Conservation (phyloP, 169 alveolate species). For the Plasmodium vivax region DNA sequence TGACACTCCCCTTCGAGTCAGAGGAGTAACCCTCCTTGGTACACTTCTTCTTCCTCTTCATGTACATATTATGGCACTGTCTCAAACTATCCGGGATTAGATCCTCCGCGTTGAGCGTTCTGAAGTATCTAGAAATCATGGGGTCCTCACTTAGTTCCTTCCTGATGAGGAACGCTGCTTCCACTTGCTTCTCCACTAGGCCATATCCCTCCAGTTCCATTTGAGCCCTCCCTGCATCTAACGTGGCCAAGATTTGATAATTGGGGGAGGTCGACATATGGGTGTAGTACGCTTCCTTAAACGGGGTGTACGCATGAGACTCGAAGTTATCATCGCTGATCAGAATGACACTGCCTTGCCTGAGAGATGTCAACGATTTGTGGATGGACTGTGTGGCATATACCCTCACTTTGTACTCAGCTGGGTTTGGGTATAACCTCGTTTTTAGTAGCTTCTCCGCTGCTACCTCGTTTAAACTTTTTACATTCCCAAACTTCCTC, state of each 20-base stretch:
- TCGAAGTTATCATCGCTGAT: conserved; percentile 80
- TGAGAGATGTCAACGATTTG: conserved; percentile 77
- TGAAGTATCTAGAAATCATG: conserved; percentile 70
- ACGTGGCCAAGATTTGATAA: conserved; percentile 78
- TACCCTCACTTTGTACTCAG: conserved; percentile 75
- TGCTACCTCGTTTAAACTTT: conserved; percentile 52
- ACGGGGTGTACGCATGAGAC: conserved; percentile 78
- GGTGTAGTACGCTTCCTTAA: conserved; percentile 80
- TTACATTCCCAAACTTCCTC: conserved; percentile 68
- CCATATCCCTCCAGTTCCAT: conserved; percentile 82
- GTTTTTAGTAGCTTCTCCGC: conserved; percentile 48
- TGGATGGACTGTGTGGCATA: conserved; percentile 83
- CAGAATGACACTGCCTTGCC: conserved; percentile 80
- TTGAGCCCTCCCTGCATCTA: conserved; percentile 81
- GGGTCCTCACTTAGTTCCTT: conserved; percentile 73
- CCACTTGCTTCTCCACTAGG: conserved; percentile 76
- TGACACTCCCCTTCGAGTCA: conserved; percentile 14
- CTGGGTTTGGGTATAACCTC: conserved; percentile 78
- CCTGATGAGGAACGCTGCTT: conserved; percentile 78
- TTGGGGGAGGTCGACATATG: conserved; percentile 84
- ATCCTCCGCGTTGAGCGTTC: conserved; percentile 59
- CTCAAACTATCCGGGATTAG: conserved; percentile 70
- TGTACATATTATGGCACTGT: conserved; percentile 26
- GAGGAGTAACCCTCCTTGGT: conserved; percentile 8
- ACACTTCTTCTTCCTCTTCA: conserved; percentile 13